Percentiles rank a stretch among this genome's conserved stretches.
phyloP scores from a whole-genome alignment of 176 grass and related monocot species.

The Oryza coarctata region DNA sequence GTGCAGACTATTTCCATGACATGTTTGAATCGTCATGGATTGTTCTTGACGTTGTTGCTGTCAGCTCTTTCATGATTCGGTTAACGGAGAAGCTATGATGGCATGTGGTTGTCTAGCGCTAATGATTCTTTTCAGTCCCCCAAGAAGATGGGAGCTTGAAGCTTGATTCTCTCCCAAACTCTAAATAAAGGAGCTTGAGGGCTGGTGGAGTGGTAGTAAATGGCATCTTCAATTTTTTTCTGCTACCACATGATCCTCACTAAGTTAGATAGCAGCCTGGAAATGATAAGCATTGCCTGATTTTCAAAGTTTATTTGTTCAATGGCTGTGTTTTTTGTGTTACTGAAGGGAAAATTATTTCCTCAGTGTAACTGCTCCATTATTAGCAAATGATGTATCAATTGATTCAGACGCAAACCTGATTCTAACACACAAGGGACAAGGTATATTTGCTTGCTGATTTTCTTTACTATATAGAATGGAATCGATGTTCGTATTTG shows the following conservation, averaged over 20 bases:
- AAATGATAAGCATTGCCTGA: constrained; percentile 1
- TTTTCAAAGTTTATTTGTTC: constrained; percentile 15
- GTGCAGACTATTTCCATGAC: constrained; percentile 70
- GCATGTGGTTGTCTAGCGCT: background rate
- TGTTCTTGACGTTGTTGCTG: constrained; percentile 56
- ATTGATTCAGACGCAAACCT: constrained; percentile 31
- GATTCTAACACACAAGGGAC: constrained; percentile 9
- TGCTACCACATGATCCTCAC: constrained; percentile 2
- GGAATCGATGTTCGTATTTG: constrained; percentile 14
- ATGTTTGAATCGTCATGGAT: constrained; percentile 96
- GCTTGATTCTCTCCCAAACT: background rate
- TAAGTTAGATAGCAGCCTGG: constrained; percentile 30
- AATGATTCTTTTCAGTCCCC: constrained; percentile 21
- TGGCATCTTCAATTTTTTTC: constrained; percentile 9
- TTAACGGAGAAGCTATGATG: constrained; percentile 83
- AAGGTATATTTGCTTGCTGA: constrained; percentile 39
- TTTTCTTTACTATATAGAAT: constrained; percentile 24
- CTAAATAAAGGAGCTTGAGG: constrained; percentile 15
- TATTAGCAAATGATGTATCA: constrained; percentile 20
- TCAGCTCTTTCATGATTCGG: constrained; percentile 85
- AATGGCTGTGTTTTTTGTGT: constrained; percentile 1
- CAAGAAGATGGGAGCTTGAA: background rate
- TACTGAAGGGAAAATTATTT: background rate
- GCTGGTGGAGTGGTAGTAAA: constrained; percentile 5
- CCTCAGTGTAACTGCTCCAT: background rate